A percentile compares a stretch with the other conserved stretches of the same genome.
Evolutionary conservation across 208 protist species (phyloP).

Genomic region (Crithidia acanthocephali): DNA sequence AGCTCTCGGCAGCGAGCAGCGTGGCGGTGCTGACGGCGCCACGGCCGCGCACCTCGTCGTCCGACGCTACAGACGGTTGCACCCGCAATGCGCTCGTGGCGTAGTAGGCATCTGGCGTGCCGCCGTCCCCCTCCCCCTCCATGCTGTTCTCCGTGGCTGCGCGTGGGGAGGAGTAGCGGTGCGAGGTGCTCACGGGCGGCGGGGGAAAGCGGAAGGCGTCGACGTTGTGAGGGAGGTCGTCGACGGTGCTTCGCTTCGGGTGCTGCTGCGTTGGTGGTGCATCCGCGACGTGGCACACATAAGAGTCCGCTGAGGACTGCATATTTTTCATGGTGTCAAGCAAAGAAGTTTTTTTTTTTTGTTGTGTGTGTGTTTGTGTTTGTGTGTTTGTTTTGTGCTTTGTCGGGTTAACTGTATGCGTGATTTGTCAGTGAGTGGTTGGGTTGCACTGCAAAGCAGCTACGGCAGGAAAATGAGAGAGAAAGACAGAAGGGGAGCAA

Average conservation of each 20-base stretch:
- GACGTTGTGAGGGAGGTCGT: neutral
- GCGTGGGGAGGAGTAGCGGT: conserved; percentile 8
- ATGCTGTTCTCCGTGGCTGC: neutral
- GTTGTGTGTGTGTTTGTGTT: neutral
- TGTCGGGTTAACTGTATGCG: too few species aligned
- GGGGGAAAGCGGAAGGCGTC: neutral
- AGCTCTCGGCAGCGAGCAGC: conserved; percentile 7
- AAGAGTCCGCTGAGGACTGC: conserved; percentile 15
- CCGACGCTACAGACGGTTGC: neutral
- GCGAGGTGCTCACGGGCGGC: neutral
- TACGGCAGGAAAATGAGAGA: too few species aligned
- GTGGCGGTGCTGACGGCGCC: neutral
- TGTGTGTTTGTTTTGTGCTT: neutral
- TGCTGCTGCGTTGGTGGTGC: neutral
- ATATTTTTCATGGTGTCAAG: neutral
- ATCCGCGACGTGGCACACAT: conserved; percentile 35
- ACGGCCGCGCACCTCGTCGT: neutral
- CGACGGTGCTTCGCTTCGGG: neutral
- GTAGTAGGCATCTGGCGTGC: neutral
- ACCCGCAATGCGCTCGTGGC: neutral
- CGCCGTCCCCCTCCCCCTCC: neutral
- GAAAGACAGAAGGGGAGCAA: too few species aligned
- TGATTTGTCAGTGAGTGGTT: too few species aligned
- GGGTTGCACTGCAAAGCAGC: too few species aligned
- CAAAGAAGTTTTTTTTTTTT: neutral